Percentiles rank a stretch among this genome's conserved stretches.
These are phyloP conservation scores for Pythium chondricola DNA, from an alignment of 352 stramenopile genomes.

Conservation along the genomic window DNA sequence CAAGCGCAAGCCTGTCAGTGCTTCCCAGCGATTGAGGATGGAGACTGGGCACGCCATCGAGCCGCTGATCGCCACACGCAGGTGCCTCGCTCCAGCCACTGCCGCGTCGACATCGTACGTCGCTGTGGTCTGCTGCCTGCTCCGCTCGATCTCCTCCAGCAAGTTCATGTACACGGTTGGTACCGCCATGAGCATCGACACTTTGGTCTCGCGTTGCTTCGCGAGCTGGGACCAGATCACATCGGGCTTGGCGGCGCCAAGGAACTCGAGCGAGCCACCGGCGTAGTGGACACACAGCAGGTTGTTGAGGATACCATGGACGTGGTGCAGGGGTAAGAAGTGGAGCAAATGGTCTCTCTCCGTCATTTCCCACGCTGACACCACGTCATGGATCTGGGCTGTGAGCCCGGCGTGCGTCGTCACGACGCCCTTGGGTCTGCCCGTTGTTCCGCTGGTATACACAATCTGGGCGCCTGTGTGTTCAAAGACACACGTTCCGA, in stretches of 20 bases:
- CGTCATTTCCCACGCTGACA: constrained; percentile 81
- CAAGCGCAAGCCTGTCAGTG: constrained; percentile 70
- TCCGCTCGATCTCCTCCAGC: constrained; percentile 59
- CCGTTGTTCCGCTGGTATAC: constrained; percentile 85
- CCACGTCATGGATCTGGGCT: constrained; percentile 77
- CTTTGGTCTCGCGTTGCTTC: background rate
- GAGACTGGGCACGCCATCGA: constrained; percentile 83
- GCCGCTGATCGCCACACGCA: constrained; percentile 71
- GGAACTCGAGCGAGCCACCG: constrained; percentile 80
- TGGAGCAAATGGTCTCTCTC: constrained; percentile 78
- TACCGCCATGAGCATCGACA: constrained; percentile 88
- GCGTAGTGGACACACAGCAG: constrained; percentile 72
- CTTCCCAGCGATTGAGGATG: constrained; percentile 77
- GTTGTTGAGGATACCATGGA: constrained; percentile 90
- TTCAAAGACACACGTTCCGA: constrained; percentile 19
- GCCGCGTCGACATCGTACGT: constrained; percentile 14
- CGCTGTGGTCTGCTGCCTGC: constrained; percentile 10
- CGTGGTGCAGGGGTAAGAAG: constrained; percentile 87
- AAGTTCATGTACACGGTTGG: constrained; percentile 90
- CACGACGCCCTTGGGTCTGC: constrained; percentile 78
- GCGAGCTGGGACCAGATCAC: constrained; percentile 58
- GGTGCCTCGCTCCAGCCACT: constrained; percentile 1
- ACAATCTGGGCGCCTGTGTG: constrained; percentile 44
- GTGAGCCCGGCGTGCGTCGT: constrained; percentile 62
- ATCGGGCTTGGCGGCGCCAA: constrained; percentile 43